Conservation (phyloP, 202 grass and related monocot genomes). For the Tripidium arundinaceum region DNA sequence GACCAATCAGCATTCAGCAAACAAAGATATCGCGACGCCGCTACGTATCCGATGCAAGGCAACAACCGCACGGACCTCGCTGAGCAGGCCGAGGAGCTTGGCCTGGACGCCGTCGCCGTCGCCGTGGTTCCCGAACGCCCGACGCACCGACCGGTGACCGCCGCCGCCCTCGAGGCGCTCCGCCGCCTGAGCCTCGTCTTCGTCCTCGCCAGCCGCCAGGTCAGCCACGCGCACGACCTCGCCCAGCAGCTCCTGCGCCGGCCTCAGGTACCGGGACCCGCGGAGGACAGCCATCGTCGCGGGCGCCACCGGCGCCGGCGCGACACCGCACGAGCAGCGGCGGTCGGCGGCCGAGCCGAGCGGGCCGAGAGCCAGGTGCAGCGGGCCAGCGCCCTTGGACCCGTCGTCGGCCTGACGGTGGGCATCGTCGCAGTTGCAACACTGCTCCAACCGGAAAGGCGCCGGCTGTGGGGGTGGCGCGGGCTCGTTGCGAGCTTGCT, state of each 20-base stretch:
- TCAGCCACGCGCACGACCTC: conserved; percentile 61
- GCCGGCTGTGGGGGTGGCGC: not conserved
- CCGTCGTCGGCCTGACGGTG: not conserved
- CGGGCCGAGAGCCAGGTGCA: conserved; percentile 28
- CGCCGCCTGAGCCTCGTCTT: not conserved
- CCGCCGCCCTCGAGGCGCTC: not conserved
- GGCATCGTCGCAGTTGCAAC: not conserved
- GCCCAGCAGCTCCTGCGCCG: conserved; percentile 69
- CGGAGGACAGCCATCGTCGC: conserved; percentile 30
- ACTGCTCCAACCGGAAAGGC: conserved; percentile 4
- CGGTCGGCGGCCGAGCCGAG: conserved; percentile 12
- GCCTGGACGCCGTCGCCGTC: conserved; percentile 40
- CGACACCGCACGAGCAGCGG: not conserved
- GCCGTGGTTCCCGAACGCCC: not conserved
- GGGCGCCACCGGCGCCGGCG: not conserved
- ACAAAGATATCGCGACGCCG: not conserved
- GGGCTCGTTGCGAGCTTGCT: not conserved
- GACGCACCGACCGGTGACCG: not conserved
- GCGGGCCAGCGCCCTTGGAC: not conserved
- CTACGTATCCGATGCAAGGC: not conserved
- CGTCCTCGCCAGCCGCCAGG: conserved; percentile 17
- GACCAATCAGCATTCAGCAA: not conserved
- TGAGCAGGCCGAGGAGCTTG: conserved; percentile 75
- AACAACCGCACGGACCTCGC: conserved; percentile 42
- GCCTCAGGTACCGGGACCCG: conserved; percentile 56